Evolutionary conservation across 768 basidiomycete species (phyloP).

Genomic region (Amanita rimosa): DNA sequence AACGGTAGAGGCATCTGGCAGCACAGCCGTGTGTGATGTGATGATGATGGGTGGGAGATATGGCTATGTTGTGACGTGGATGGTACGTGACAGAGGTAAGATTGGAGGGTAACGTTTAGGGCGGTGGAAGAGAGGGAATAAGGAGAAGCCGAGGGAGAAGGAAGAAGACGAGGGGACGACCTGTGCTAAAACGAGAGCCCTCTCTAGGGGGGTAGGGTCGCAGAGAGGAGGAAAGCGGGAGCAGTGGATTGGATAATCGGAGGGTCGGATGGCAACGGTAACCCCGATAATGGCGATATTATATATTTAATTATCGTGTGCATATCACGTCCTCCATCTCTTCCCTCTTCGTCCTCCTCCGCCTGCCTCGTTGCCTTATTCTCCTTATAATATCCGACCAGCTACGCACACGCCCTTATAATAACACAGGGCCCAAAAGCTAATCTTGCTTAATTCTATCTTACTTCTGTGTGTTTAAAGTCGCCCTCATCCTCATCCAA

Average conservation of each 20-base stretch:
- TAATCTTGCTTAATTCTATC: conserved; percentile 6
- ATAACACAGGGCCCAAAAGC: conserved; percentile 3
- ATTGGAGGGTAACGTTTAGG: too few species aligned
- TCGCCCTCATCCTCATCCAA: background rate
- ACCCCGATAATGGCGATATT: conserved; percentile 2
- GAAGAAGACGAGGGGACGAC: too few species aligned
- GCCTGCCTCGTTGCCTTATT: conserved; percentile 3
- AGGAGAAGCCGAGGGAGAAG: too few species aligned
- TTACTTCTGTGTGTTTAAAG: conserved; percentile 1
- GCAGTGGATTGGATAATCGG: conserved; percentile 1
- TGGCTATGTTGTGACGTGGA: too few species aligned
- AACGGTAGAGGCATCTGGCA: too few species aligned
- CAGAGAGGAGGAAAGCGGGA: background rate
- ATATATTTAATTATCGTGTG: conserved; percentile 1
- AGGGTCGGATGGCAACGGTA: conserved; percentile 8
- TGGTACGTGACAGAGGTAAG: too few species aligned
- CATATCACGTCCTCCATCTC: conserved; percentile 1
- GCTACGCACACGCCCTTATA: conserved; percentile 2
- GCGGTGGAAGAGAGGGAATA: too few species aligned
- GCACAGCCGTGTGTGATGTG: too few species aligned
- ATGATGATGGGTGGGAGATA: too few species aligned
- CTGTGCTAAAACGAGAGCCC: too few species aligned
- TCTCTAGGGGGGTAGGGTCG: too few species aligned
- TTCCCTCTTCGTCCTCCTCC: background rate
- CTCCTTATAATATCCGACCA: conserved; percentile 5